These are phyloP conservation scores for Andalucia godoyi DNA, from an alignment of 78 protist genomes.

Conservation along the genomic window DNA sequence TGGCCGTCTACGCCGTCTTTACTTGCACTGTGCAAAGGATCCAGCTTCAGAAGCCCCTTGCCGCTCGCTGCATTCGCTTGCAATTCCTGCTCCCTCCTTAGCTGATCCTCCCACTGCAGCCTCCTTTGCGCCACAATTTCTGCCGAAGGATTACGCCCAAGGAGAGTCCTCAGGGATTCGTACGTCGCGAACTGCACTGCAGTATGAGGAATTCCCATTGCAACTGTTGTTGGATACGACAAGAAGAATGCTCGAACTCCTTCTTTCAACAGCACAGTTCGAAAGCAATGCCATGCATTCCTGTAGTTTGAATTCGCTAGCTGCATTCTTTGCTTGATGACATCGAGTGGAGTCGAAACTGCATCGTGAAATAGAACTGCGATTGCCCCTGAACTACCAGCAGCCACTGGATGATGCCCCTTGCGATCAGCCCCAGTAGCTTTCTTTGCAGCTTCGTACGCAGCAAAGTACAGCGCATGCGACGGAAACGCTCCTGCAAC, in stretches of 20 bases:
- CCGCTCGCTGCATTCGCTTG: background rate
- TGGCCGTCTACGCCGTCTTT: too few relatives aligned
- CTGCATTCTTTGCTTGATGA: slow-evolving; percentile 54
- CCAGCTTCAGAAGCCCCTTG: background rate
- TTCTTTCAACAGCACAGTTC: background rate
- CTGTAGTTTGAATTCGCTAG: background rate
- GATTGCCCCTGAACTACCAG: background rate
- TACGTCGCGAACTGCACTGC: slow-evolving; percentile 24
- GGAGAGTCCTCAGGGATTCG: background rate
- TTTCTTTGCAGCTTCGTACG: slow-evolving; percentile 22
- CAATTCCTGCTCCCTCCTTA: background rate
- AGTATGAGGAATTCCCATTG: slow-evolving; percentile 40
- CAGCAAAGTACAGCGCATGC: slow-evolving; percentile 38
- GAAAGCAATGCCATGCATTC: background rate
- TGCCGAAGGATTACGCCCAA: background rate
- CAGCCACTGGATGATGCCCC: background rate
- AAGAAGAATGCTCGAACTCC: slow-evolving; percentile 26
- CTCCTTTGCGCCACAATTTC: too few relatives aligned
- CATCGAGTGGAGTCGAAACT: slow-evolving; percentile 49
- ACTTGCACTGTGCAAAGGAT: too few relatives aligned
- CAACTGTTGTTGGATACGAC: slow-evolving; percentile 30
- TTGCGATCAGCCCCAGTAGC: background rate
- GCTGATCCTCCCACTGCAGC: too few relatives aligned
- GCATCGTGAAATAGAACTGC: slow-evolving; percentile 41
- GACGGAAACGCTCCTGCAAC: slow-evolving; percentile 39